Base-by-base conservation (phyloP, 2,329 filamentous ascomycete species). In the Neospermospora avenae region DNA sequence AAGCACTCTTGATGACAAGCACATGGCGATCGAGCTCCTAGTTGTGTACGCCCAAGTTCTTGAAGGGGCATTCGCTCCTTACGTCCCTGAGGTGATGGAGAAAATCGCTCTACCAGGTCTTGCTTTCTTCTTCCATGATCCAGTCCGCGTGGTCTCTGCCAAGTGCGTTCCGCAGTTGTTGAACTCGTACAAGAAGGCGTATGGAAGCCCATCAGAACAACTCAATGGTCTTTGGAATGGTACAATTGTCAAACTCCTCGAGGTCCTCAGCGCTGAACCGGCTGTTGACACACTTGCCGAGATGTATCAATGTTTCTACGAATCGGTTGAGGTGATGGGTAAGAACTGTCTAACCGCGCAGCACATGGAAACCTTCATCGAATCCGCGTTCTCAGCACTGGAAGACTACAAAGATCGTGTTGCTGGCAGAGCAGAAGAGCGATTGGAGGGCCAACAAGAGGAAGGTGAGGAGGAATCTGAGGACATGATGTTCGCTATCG, bases 231-330 rank as follows among this genome's bases (percentile, higher is more conserved):
- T 99, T 52, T 99, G 95, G 95, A 83, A 82, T 63, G 86, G 83
- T 58, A 96, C 93, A 3, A 87, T 95, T 10, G 89, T 91, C 69
- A 97, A 96, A 77, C 83, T 98, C 37, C 85, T 99, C 11, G 95
- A 98, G 74, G 93, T 97, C 1, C 82, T 99, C 41, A 91, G 88
- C 63, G 93, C 93, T 0, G 95, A 99, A 77, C 93, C 95, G 20
- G 92, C 93, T 1, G 93, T 99, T 61, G 95, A 99, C 70, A 96
- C 95, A 0, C 83, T 99, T 49, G 93, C 95, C 1, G 95, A 98
- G 77, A 97, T 99, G 91, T 99, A 97, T 77, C 93, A 98, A 76
- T 99, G 95, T 79, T 99, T 99, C 80, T 99, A 99, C 75, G 95
- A 99, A 75, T 96, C 91, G 25, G 87, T 99, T 7, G 93, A 98